Conservation (phyloP, 1,139 yeast species). For the Chernovozyma aurita region DNA sequence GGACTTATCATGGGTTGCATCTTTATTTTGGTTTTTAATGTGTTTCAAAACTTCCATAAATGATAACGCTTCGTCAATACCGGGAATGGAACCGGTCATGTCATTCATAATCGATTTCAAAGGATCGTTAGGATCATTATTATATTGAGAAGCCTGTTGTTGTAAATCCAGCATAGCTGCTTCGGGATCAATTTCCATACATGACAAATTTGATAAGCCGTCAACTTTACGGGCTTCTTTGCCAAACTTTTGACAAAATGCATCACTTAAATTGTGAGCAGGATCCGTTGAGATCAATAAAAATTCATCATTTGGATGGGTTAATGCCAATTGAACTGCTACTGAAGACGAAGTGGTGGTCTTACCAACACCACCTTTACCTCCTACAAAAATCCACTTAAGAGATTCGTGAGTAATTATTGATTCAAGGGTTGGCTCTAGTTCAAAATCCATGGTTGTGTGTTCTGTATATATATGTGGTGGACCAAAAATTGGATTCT, state of each 20-base stretch:
- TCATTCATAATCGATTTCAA: slow-evolving; percentile 77
- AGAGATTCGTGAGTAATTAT: slow-evolving; percentile 63
- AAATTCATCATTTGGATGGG: slow-evolving; percentile 77
- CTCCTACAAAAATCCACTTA: slow-evolving; percentile 97
- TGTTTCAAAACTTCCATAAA: slow-evolving; percentile 97
- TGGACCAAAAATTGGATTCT: neutral
- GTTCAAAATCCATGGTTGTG: slow-evolving; percentile 43
- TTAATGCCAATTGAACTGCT: slow-evolving; percentile 83
- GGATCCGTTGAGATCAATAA: slow-evolving; percentile 95
- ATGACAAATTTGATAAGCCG: slow-evolving; percentile 80
- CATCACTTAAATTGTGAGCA: slow-evolving; percentile 95
- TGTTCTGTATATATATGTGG: neutral
- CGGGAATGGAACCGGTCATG: slow-evolving; percentile 92
- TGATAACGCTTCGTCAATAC: slow-evolving; percentile 95
- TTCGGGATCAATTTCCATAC: slow-evolving; percentile 98
- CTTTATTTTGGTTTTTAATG: slow-evolving; percentile 64
- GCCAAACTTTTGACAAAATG: slow-evolving; percentile 96
- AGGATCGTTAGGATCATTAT: slow-evolving; percentile 57
- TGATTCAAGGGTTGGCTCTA: slow-evolving; percentile 67
- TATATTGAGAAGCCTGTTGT: slow-evolving; percentile 53
- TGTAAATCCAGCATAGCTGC: slow-evolving; percentile 90
- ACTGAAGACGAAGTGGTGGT: slow-evolving; percentile 95
- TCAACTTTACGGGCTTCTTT: slow-evolving; percentile 93
- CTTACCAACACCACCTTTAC: slow-evolving; percentile 99
- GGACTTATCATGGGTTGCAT: slow-evolving; percentile 18